Base-by-base conservation (phyloP, 2,329 filamentous ascomycete species). In the Thielaviopsis musarum region DNA sequence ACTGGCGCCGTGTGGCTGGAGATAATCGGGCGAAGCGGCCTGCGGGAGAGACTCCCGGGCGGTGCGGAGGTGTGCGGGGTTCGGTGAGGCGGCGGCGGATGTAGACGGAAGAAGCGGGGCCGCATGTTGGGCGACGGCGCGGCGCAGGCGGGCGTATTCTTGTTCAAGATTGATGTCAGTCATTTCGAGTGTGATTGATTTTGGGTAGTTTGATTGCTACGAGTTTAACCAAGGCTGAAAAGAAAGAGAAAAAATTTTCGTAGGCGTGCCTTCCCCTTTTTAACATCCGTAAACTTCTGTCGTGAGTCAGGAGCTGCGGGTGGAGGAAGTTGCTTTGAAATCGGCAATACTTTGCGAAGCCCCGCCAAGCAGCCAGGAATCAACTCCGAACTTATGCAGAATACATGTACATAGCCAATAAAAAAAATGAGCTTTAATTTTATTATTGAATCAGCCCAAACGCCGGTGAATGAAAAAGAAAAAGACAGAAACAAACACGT, bases 101-200 rank as follows among this genome's bases (percentile, higher is more conserved):
- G 24, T 17, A 26, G 48, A 17, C 22, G 41, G 30, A 34, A 30
- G 28, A 17, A 49, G 49, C 19, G 59, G 41, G 17, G 3, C 41
- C 17, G 49, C n/a, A 21, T 57, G 56, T n/a, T n/a, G 22, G 4
- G 41, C 15, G 5, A 61, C 22, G 19, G 52, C 53, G 15, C 7
- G 7, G 3, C 59, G 59, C 17, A 61, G 52, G 4, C 30, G 24
- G 17, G 30, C 17, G 38, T 61, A 61, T 55, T 61, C 59, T n/a
- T 48, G 28, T 28, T 59, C 38, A 22, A 61, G 41, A 26, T 59
- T 21, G 45, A 61, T 34, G 9, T 52, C 38, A 15, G 48, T 41
- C 56, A 45, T 59, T 12, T 21, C 38, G 38, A 13, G 15, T 2
- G 13, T 45, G 15, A 7, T 45, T 17, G 9, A n/a, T 26, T 26